phyloP scores from a whole-genome alignment of 1,284 basidiomycete genomes.

The Cutaneotrichosporon sp. region DNA sequence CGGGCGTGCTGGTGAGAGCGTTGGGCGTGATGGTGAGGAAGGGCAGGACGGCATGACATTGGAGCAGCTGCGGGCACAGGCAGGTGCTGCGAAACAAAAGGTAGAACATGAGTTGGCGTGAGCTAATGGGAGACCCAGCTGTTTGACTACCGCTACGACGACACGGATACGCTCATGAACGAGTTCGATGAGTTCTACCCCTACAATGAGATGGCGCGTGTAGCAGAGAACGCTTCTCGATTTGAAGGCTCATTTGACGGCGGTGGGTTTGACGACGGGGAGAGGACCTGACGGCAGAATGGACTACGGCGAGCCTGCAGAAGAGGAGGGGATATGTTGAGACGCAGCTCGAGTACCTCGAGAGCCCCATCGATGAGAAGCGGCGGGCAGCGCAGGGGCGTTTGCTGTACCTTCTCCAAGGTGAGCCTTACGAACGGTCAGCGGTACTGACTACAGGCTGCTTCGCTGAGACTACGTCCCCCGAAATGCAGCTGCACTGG shows the following conservation, averaged over 20 bases:
- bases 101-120: constrained; percentile 24
- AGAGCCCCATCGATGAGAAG: constrained; percentile 74
- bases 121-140: constrained; percentile 58
- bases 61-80: constrained; percentile 30
- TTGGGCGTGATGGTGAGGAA: constrained; percentile 14
- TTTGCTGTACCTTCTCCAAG: constrained; percentile 85
- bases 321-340: constrained; percentile 65
- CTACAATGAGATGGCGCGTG: constrained; percentile 90
- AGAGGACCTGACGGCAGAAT: constrained; percentile 55
- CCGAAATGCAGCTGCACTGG: constrained; percentile 92
- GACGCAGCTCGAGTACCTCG: constrained; percentile 73
- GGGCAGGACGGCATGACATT: constrained; percentile 32
- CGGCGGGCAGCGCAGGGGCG: constrained; percentile 81
- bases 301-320: constrained; percentile 64
- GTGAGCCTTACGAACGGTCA: constrained; percentile 51
- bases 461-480: constrained; percentile 83
- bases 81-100: constrained; percentile 28
- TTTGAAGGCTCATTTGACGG: constrained; percentile 78
- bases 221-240: constrained; percentile 77
- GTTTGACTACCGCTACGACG: constrained; percentile 87
- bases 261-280: constrained; percentile 52
- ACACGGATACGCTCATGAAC: constrained; percentile 89
- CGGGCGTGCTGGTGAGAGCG: constrained; percentile 14
- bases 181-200: constrained; percentile 99
- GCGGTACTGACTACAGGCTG: constrained; percentile 61